Conservation (phyloP, 2,329 filamentous ascomycete genomes). For the Claviceps pusilla region DNA sequence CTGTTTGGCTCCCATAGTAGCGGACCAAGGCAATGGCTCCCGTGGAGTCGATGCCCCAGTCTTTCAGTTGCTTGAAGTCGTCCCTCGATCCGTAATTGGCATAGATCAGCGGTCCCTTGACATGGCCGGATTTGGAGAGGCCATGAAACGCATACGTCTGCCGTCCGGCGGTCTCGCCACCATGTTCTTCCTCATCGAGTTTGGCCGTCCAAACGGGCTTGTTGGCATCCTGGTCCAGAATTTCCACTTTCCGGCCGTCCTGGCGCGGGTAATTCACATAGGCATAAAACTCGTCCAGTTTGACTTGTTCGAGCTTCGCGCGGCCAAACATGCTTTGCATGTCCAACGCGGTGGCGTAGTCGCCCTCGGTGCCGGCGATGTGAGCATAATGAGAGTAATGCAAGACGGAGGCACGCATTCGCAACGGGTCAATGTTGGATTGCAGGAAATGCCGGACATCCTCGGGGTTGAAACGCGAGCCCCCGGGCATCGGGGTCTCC, state of each 20-base stretch:
- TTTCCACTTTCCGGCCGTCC: constrained; percentile 65
- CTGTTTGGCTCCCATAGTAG: constrained; percentile 58
- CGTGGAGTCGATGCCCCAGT: constrained; percentile 56
- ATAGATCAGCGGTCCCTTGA: constrained; percentile 75
- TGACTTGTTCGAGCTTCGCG: constrained; percentile 59
- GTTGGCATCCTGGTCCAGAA: constrained; percentile 51
- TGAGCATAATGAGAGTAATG: constrained; percentile 78
- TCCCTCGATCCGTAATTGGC: constrained; percentile 79
- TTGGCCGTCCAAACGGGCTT: constrained; percentile 60
- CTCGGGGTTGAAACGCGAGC: constrained; percentile 66
- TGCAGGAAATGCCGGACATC: constrained; percentile 64
- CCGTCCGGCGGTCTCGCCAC: constrained; percentile 44
- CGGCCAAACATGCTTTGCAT: constrained; percentile 62
- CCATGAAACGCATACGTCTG: constrained; percentile 77
- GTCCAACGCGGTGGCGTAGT: constrained; percentile 73
- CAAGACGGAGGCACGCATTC: constrained; percentile 56
- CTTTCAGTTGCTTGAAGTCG: constrained; percentile 61
- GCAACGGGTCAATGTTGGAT: constrained; percentile 51
- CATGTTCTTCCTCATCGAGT: constrained; percentile 63
- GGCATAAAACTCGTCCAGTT: constrained; percentile 66
- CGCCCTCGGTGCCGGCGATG: constrained; percentile 85
- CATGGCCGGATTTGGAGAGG: constrained; percentile 73
- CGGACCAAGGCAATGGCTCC: constrained; percentile 76
- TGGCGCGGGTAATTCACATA: constrained; percentile 82
- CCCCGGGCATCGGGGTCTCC: constrained; percentile 44